These are phyloP conservation scores for Klebsormidium nitens DNA, from an alignment of 139 green algal species.

Conservation along the genomic window DNA sequence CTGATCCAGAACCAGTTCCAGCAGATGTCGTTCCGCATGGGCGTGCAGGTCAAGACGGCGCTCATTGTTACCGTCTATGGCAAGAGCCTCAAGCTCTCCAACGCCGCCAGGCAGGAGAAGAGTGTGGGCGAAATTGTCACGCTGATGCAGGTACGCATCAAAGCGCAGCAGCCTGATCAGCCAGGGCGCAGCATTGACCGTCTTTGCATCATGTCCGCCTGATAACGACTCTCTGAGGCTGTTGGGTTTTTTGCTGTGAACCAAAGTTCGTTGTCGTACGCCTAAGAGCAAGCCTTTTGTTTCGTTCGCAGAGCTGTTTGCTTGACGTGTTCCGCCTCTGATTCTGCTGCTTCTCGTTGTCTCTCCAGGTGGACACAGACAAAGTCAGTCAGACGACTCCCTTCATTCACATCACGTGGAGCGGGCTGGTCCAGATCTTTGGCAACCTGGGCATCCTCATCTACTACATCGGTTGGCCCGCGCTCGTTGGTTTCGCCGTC, in stretches of 20 bases:
- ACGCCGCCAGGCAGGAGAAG: conserved; percentile 25
- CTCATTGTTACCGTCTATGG: conserved; percentile 32
- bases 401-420: conserved; percentile 38
- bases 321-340: too few relatives aligned
- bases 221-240: too few relatives aligned
- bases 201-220: too few relatives aligned
- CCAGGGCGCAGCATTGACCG: too few relatives aligned
- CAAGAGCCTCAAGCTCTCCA: conserved; percentile 31
- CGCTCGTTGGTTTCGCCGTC: conserved; percentile 72
- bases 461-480: conserved; percentile 72
- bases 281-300: too few relatives aligned
- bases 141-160: conserved; percentile 48
- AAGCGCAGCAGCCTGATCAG: too few relatives aligned
- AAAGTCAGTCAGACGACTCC: conserved; percentile 20
- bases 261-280: too few relatives aligned
- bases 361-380: conserved; percentile 29
- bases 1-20: conserved; percentile 23
- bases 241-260: too few relatives aligned
- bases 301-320: too few relatives aligned
- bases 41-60: conserved; percentile 30
- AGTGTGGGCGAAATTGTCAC: conserved; percentile 38
- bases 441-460: conserved; percentile 74
- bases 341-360: too few relatives aligned
- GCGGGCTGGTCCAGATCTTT: conserved; percentile 50
- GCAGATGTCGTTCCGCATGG: conserved; percentile 29